A percentile compares a stretch with the other conserved stretches of the same genome.
Evolutionary conservation across 495 filamentous ascomycete species (phyloP).

Genomic region (Aspergillus avenaceus): DNA sequence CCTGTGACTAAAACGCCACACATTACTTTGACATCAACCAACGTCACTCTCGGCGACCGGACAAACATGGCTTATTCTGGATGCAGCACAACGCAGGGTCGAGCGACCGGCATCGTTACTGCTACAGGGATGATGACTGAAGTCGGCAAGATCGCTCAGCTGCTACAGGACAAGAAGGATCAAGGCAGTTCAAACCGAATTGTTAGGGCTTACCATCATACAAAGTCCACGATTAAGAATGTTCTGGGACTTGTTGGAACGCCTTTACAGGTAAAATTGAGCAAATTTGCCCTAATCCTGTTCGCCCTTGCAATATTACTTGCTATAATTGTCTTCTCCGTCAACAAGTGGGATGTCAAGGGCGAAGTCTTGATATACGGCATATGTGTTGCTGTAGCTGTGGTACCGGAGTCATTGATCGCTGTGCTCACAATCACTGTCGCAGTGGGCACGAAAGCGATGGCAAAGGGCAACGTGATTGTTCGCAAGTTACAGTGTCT

Average conservation of each 20-base stretch:
- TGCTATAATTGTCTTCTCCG: constrained; percentile 76
- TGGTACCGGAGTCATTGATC: constrained; percentile 70
- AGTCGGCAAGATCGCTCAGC: constrained; percentile 75
- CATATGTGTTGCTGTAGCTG: constrained; percentile 70
- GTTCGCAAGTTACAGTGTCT: constrained; percentile 76
- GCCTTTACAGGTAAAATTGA: constrained; percentile 75
- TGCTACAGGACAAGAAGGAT: constrained; percentile 48
- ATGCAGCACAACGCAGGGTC: constrained; percentile 65
- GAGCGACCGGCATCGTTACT: constrained; percentile 60
- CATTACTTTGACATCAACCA: constrained; percentile 54
- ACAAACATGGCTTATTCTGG: constrained; percentile 68
- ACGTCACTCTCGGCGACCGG: constrained; percentile 62
- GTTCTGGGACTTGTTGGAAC: constrained; percentile 76
- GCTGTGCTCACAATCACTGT: constrained; percentile 73
- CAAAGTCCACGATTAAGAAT: constrained; percentile 54
- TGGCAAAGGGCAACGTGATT: constrained; percentile 74
- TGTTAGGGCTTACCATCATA: constrained; percentile 52
- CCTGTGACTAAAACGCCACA: constrained; percentile 62
- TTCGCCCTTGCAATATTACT: constrained; percentile 71
- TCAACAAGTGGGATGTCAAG: constrained; percentile 64
- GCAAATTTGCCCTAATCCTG: constrained; percentile 69
- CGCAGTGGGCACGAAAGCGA: constrained; percentile 66
- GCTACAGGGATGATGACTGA: constrained; percentile 79
- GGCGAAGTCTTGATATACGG: constrained; percentile 79
- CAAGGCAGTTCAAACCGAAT: constrained; percentile 62